Conservation (phyloP, 2,329 filamentous ascomycete genomes). For the Moelleriella libera region DNA sequence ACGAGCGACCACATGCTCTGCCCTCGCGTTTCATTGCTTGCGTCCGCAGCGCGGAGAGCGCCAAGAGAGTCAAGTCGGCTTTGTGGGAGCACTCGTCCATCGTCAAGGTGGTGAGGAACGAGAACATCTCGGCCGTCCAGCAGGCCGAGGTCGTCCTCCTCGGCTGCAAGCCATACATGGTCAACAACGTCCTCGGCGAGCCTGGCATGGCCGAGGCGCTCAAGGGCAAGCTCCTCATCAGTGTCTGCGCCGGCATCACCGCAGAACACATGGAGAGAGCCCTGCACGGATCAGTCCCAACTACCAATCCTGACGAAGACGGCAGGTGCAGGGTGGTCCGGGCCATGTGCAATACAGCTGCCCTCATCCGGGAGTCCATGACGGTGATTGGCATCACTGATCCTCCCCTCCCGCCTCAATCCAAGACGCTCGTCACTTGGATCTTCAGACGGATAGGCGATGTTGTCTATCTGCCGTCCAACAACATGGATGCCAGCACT, state of each 20-base stretch:
- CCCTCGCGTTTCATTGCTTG: constrained; percentile 71
- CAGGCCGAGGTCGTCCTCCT: constrained; percentile 63
- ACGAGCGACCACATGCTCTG: constrained; percentile 40
- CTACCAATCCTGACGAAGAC: constrained; percentile 28
- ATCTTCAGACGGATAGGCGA: constrained; percentile 65
- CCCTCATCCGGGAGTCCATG: constrained; percentile 68
- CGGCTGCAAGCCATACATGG: constrained; percentile 68
- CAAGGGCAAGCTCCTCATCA: constrained; percentile 67
- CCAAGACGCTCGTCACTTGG: constrained; percentile 51
- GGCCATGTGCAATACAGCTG: constrained; percentile 76
- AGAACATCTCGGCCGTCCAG: constrained; percentile 54
- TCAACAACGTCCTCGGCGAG: constrained; percentile 51
- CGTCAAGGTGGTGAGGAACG: constrained; percentile 54
- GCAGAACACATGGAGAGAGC: constrained; percentile 51
- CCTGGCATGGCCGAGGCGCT: constrained; percentile 60
- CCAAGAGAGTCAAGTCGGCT: constrained; percentile 51
- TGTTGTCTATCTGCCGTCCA: constrained; percentile 51
- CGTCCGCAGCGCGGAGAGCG: constrained; percentile 56
- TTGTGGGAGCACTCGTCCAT: constrained; percentile 48
- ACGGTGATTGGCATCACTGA: constrained; percentile 57
- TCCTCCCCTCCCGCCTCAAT: constrained; percentile 39
- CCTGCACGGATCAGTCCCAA: constrained; percentile 41
- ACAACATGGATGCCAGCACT: constrained; percentile 58
- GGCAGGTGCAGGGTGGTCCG: constrained; percentile 53
- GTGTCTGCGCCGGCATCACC: constrained; percentile 66